These are phyloP conservation scores for Scutellaria galericulata DNA, from an alignment of 257 asterid species.

Conservation along the genomic window DNA sequence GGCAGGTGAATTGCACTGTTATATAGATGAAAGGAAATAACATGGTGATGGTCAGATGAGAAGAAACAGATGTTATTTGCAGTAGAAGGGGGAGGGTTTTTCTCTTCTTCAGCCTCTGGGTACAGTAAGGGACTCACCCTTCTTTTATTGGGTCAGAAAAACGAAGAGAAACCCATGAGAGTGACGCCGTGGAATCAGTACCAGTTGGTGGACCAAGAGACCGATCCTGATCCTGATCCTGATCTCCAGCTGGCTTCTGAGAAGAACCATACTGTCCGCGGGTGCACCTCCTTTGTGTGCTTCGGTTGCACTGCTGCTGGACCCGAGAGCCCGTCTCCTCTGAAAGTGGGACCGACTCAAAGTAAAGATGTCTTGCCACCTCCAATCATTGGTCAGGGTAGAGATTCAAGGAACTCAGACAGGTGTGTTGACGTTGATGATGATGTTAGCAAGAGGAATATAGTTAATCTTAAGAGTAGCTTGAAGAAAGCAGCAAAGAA, in stretches of 20 bases:
- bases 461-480: constrained; percentile 68
- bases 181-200: constrained; percentile 98
- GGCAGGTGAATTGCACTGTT: constrained; percentile 36
- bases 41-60: constrained; percentile 72
- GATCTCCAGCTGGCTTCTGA: constrained; percentile 89
- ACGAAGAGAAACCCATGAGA: constrained; percentile 95
- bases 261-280: constrained; percentile 67
- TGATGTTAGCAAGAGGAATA: constrained; percentile 41
- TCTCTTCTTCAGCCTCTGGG: constrained; percentile 99
- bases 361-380: constrained; percentile 57
- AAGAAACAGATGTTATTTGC: constrained; percentile 94
- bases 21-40: constrained; percentile 37
- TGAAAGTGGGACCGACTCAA: constrained; percentile 74
- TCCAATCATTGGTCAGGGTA: constrained; percentile 48
- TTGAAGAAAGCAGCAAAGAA: constrained; percentile 60
- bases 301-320: constrained; percentile 82
- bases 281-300: constrained; percentile 87
- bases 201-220: constrained; percentile 94
- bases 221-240: constrained; percentile 51
- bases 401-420: constrained; percentile 39
- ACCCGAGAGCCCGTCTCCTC: constrained; percentile 70
- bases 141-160: constrained; percentile 83
- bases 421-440: constrained; percentile 44
- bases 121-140: constrained; percentile 96
- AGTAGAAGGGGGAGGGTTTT: constrained; percentile 99